Evolutionary conservation across 176 grass and related monocot genomes (phyloP).

Genomic region (Eragrostis nindensis): DNA sequence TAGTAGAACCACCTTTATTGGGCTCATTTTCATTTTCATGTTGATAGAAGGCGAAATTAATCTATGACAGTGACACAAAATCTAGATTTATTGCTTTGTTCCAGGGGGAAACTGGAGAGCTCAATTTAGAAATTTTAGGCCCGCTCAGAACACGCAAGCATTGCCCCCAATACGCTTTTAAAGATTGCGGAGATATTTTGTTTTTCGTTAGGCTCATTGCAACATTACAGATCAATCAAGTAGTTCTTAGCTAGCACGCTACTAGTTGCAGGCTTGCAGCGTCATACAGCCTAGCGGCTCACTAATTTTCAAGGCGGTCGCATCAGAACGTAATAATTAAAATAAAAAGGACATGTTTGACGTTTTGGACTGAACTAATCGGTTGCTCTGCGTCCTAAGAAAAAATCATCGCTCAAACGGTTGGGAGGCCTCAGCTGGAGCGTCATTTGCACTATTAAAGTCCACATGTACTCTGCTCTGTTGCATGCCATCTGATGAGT

Average conservation of each 20-base stretch:
- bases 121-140: not conserved
- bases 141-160: not conserved
- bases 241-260: no score
- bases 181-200: not conserved
- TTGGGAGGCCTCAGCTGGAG: not conserved
- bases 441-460: not conserved
- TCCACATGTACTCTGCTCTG: not conserved
- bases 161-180: not conserved
- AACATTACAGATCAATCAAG: no score
- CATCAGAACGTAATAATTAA: slow-evolving; percentile 27
- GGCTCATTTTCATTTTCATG: not conserved
- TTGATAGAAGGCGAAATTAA: not conserved
- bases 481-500: not conserved
- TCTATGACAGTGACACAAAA: slow-evolving; percentile 20
- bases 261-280: not conserved
- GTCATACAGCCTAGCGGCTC: not conserved
- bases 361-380: not conserved
- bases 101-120: not conserved
- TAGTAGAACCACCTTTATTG: not conserved
- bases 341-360: not conserved
- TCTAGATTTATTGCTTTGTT: not conserved
- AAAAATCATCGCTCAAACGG: not conserved
- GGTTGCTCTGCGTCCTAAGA: not conserved
- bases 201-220: not conserved
- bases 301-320: slow-evolving; percentile 12